Conservation (phyloP, 2,329 filamentous ascomycete genomes). For the Neofusicoccum cordaticola region DNA sequence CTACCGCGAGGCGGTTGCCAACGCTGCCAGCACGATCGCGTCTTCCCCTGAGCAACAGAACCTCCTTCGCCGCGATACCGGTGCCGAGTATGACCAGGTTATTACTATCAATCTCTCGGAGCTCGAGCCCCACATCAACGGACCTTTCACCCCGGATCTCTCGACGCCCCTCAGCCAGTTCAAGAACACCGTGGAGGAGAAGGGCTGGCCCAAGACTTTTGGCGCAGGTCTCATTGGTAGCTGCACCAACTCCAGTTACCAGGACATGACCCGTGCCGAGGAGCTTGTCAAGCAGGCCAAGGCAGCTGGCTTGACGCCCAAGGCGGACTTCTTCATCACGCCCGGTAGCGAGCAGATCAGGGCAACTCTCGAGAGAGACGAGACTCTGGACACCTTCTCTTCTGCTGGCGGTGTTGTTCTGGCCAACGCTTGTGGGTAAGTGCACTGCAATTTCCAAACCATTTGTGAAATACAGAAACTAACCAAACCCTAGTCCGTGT, state of each 20-base stretch:
- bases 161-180: constrained; percentile 90
- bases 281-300: constrained; percentile 88
- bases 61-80: constrained; percentile 72
- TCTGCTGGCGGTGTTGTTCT: constrained; percentile 84
- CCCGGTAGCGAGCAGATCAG: constrained; percentile 96
- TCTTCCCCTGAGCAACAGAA: constrained; percentile 57
- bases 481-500: constrained; percentile 54
- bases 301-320: constrained; percentile 84
- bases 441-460: neutral
- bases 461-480: neutral
- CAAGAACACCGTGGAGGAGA: constrained; percentile 75
- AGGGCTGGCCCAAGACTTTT: constrained; percentile 87
- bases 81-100: constrained; percentile 83
- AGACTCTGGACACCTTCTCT: constrained; percentile 81
- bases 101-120: constrained; percentile 87
- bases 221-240: constrained; percentile 94
- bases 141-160: constrained; percentile 92
- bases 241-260: constrained; percentile 98
- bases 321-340: constrained; percentile 90
- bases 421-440: constrained; percentile 80
- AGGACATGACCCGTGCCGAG: constrained; percentile 96
- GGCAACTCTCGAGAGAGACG: constrained; percentile 85
- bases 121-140: constrained; percentile 95
- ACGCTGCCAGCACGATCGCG: constrained; percentile 63
- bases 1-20: constrained; percentile 68